Conservation (phyloP, 495 filamentous ascomycete species). For the Diplogelasinospora grovesii region DNA sequence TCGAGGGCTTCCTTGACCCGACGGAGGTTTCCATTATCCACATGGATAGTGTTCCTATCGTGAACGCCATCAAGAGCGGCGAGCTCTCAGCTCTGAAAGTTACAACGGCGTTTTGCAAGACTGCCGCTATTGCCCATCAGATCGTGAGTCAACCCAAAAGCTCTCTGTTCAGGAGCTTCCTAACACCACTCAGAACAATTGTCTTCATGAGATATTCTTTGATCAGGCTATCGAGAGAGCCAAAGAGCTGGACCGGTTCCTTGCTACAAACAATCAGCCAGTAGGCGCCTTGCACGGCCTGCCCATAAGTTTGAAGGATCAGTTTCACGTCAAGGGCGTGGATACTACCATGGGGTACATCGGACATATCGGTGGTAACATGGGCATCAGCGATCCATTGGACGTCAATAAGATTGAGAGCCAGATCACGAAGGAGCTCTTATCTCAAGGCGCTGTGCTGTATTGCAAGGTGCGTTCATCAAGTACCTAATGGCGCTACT, state of each 20-base stretch:
- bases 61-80: constrained; percentile 14
- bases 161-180: background rate
- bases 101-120: constrained; percentile 35
- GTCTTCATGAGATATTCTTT: constrained; percentile 62
- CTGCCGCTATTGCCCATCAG: constrained; percentile 56
- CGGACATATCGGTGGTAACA: constrained; percentile 33
- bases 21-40: constrained; percentile 14
- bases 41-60: constrained; percentile 12
- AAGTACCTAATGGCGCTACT: background rate
- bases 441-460: constrained; percentile 46
- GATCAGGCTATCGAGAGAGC: constrained; percentile 52
- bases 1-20: constrained; percentile 23
- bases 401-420: constrained; percentile 42
- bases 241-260: constrained; percentile 48
- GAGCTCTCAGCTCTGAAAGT: constrained; percentile 31
- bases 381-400: constrained; percentile 49
- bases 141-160: constrained; percentile 26
- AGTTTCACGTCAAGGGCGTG: constrained; percentile 53
- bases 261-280: constrained; percentile 38
- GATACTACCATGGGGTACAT: constrained; percentile 38
- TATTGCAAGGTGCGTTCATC: constrained; percentile 43
- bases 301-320: constrained; percentile 60
- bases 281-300: constrained; percentile 63
- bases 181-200: constrained; percentile 36
- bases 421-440: constrained; percentile 31